Percentiles rank a stretch among this genome's conserved stretches.
phyloP scores from a whole-genome alignment of 768 basidiomycete genomes.

The Leccinum longicurvipes region DNA sequence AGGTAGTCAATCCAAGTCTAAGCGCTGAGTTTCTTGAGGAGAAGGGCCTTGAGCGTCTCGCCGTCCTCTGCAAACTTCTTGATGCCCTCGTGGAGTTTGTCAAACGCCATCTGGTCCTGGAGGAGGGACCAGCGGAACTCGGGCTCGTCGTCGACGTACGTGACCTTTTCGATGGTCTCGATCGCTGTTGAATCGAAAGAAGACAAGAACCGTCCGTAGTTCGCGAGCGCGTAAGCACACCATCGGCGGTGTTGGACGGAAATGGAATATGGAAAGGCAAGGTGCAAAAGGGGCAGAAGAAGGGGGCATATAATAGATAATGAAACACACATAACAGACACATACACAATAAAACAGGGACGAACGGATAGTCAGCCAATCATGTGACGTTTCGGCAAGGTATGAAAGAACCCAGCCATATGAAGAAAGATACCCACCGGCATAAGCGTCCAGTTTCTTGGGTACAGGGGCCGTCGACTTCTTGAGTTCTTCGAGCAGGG shows the following conservation, averaged over 20 bases:
- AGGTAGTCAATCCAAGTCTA: background rate
- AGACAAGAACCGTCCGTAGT: background rate
- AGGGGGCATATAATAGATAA: background rate
- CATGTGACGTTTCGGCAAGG: background rate
- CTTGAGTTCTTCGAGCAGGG: conserved; percentile 90
- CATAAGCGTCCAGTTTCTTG: conserved; percentile 71
- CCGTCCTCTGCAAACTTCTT: conserved; percentile 98
- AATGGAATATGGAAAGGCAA: background rate
- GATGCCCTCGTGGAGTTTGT: conserved; percentile 98
- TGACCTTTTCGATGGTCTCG: conserved; percentile 67
- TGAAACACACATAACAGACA: background rate
- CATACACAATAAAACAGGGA: background rate
- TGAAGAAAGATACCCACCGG: conserved; percentile 42
- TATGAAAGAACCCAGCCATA: background rate
- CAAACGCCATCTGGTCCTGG: conserved; percentile 96
- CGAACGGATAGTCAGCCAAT: conserved; percentile 10
- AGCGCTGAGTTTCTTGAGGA: conserved; percentile 60
- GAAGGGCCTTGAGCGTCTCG: conserved; percentile 76
- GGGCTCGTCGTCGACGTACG: conserved; percentile 87
- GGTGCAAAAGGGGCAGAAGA: background rate
- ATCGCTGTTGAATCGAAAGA: conserved; percentile 10
- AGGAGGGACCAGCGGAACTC: conserved; percentile 95
- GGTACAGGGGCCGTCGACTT: conserved; percentile 73
- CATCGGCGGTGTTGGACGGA: conserved; percentile 10
- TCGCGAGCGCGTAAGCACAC: background rate